Evolutionary conservation across 495 filamentous ascomycete species (phyloP), one percentile per base, ranked within the genome.

Genomic region (Cudoniella acicularis): DNA sequence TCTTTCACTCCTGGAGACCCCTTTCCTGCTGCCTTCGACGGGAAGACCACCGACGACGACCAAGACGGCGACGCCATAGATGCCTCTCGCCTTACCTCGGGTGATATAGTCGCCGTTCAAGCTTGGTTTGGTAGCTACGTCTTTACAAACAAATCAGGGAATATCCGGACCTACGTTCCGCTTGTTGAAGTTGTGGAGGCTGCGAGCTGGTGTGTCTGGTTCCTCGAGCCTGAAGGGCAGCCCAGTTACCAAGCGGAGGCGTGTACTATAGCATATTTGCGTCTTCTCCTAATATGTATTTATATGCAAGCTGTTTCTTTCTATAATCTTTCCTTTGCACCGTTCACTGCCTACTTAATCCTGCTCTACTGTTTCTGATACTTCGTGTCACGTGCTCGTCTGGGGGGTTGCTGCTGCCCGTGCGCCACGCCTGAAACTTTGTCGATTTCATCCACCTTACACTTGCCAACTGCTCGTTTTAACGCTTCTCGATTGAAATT

Each of bases 91-190:
- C 41, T 54, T 54, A 54, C 51, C 18, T 22, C 51, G 10, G 51
- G 51, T 54, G 51, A 54, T 25, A 54, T 18, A 23, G 51, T 54
- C 18, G 51, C 51, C 10, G 27, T 54, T 54, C 51, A 54, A 20
- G 51, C 25, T 9, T 40, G 51, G 51, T 54, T 54, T 54, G 51
- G 51, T 41, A 36, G 30, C 30, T 36, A 36, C 30, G 30, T 36
- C 30, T 36, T 54, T 54, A 54, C 22, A 41, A 30, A 54, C 51
- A 54, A 52, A 22, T 52, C 49, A 6, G 23, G 51, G 51, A 36
- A n/a, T n/a, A n/a, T n/a, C 45, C 17, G 8, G 10, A 21, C 49
- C 49, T 17, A 52, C 49, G 10, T 52, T 52, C 24, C 20, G 49
- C 20, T 17, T 52, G 17, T 23, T 52, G 17, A 52, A 52, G 24